phyloP scores from a whole-genome alignment of 1,284 basidiomycete species.

The Leccinum proliferum region DNA sequence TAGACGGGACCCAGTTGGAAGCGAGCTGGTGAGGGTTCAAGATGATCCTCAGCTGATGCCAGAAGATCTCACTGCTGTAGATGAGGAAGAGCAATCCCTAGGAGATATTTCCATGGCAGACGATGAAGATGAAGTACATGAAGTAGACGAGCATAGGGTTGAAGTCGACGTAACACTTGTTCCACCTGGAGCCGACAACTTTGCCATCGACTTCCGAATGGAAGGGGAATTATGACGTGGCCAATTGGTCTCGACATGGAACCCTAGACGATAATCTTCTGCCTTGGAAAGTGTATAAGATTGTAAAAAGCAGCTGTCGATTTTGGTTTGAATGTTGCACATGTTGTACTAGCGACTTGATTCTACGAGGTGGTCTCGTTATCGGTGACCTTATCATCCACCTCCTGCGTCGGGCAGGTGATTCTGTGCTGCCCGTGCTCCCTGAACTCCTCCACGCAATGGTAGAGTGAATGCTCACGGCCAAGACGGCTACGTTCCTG shows the following conservation, averaged over 20 bases:
- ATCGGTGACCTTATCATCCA: slow-evolving; percentile 95
- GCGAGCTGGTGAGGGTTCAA: not conserved
- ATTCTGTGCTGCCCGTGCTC: slow-evolving; percentile 75
- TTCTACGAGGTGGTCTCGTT: slow-evolving; percentile 65
- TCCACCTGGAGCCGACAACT: not conserved
- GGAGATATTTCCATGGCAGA: not conserved
- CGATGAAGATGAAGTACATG: not conserved
- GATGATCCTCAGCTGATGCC: too few relatives aligned
- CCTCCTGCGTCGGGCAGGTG: slow-evolving; percentile 75
- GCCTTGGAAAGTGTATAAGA: not conserved
- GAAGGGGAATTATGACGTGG: not conserved
- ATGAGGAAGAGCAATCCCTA: too few relatives aligned
- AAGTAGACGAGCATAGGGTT: not conserved
- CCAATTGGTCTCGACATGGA: not conserved
- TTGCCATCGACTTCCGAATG: not conserved
- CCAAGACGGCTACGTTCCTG: slow-evolving; percentile 84
- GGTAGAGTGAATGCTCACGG: slow-evolving; percentile 72
- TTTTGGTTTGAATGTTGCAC: not conserved
- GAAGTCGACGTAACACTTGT: slow-evolving; percentile 19
- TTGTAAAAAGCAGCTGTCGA: not conserved
- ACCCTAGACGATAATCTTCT: not conserved
- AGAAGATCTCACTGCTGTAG: too few relatives aligned
- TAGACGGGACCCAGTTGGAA: too few relatives aligned
- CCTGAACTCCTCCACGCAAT: slow-evolving; percentile 85
- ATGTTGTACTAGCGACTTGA: not conserved